Evolutionary conservation across 331 rosid species (phyloP).

Genomic region (Malus hybrid): DNA sequence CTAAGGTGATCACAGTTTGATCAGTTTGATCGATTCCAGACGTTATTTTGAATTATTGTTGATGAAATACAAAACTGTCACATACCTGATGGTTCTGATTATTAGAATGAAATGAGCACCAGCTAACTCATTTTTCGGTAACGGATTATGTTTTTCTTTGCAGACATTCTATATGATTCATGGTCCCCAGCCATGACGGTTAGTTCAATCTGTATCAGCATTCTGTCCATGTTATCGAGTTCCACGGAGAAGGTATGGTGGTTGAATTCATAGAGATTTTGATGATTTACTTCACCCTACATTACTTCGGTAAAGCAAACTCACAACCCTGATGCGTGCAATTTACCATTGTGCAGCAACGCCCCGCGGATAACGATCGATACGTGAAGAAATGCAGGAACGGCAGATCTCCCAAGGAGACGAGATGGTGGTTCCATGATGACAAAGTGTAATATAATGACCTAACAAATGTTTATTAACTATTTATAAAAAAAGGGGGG

Average conservation of each 20-base stretch:
- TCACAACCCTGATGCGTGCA: background rate
- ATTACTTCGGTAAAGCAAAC: background rate
- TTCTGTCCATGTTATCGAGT: slow-evolving; percentile 41
- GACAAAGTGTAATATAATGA: slow-evolving; percentile 24
- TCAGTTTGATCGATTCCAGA: background rate
- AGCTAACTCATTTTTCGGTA: background rate
- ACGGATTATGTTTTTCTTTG: background rate
- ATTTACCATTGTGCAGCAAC: slow-evolving; percentile 24
- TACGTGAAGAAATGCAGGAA: slow-evolving; percentile 38
- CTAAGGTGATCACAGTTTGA: background rate
- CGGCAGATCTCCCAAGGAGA: slow-evolving; percentile 44
- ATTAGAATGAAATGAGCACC: background rate
- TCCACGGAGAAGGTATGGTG: slow-evolving; percentile 31
- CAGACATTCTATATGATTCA: slow-evolving; percentile 40
- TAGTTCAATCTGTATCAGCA: slow-evolving; percentile 38
- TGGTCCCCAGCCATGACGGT: slow-evolving; percentile 48
- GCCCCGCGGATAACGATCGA: slow-evolving; percentile 35
- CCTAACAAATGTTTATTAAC: background rate
- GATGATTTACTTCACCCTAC: background rate
- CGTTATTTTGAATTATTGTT: background rate
- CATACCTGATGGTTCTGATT: background rate
- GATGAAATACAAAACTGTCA: background rate
- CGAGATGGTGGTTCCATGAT: slow-evolving; percentile 48
- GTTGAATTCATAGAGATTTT: background rate
- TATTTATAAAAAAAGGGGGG: background rate